These are phyloP conservation scores for Nasturtium officinale DNA, from an alignment of 345 rosid species.

Conservation along the genomic window DNA sequence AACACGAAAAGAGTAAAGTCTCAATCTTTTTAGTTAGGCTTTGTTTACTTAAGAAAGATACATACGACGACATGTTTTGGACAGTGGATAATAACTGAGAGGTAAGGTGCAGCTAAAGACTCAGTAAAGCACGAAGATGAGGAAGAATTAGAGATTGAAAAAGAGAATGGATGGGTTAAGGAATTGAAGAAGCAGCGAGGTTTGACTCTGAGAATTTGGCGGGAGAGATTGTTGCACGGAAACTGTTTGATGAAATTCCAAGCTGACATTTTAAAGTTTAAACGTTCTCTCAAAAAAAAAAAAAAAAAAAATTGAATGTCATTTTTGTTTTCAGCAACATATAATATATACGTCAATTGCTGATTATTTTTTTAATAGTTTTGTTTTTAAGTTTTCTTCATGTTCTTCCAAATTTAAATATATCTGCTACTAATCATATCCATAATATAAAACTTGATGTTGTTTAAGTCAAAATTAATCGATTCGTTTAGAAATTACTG, in stretches of 20 bases:
- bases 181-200: slow-evolving; percentile 32
- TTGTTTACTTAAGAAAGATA: not conserved
- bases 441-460: too few relatives aligned
- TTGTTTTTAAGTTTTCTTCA: not conserved
- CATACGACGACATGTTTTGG: slow-evolving; percentile 57
- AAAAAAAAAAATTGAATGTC: too few relatives aligned
- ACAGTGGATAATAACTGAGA: slow-evolving; percentile 72
- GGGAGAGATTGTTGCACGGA: slow-evolving; percentile 44
- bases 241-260: slow-evolving; percentile 70
- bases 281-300: not conserved
- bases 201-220: slow-evolving; percentile 40
- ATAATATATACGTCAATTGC: not conserved
- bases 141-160: slow-evolving; percentile 27
- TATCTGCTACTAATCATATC: not conserved
- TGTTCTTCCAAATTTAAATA: not conserved
- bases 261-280: slow-evolving; percentile 44
- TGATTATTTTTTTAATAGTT: too few relatives aligned
- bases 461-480: too few relatives aligned
- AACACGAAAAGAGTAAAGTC: not conserved
- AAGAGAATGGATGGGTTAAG: slow-evolving; percentile 20
- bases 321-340: not conserved
- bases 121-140: slow-evolving; percentile 26
- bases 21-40: not conserved
- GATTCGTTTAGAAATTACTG: too few relatives aligned
- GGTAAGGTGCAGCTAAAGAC: slow-evolving; percentile 48